Evolutionary conservation across 345 rosid genomes (phyloP), one percentile per base, ranked within the genome.

Genomic region (Linum trigynum): DNA sequence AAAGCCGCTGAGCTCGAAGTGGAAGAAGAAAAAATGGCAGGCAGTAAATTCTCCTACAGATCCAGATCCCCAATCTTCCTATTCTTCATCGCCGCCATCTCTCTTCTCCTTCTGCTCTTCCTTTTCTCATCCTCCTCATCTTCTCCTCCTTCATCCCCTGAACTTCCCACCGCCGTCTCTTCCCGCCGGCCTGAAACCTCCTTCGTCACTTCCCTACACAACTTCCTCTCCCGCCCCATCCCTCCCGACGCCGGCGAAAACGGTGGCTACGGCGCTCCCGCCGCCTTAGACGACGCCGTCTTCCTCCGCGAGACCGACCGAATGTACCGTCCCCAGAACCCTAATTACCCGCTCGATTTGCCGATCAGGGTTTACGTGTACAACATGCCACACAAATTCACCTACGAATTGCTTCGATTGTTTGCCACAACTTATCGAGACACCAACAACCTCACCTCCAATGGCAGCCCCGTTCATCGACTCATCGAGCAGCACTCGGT

Each of bases 391-490:
- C 72, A 63, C 38, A 91, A 85, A 77, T 88, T 91, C 77, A 95
- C 96, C 23, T 78, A 81, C 48, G 96, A 94, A 78, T 80, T 94
- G 71, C 92, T 91, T 56, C 70, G 78, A 85, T 74, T 90, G 64
- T 91, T 91, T 74, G 69, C 76, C 64, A 82, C 82, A 65, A 81
- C 87, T 74, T 94, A 88, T 69, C 79, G 63, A 61, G 85, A 85
- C 8, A 88, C 97, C 5, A 80, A 75, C 32, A 90, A 90, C 83
- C 86, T 92, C 68, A 90, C 97, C 40, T 90, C 96, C 70, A 94
- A 94, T 61, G 99, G 97, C 51, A 94, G 99, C 75, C 99, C 96
- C 65, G 95, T 94, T 60, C 97, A 94, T 74, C 95, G 97, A 12
- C 74, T 94, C 4, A 87, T 94, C 67, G 99, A 88, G 81, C 82